phyloP scores from a whole-genome alignment of 768 basidiomycete species.

The Russula olivacea region DNA sequence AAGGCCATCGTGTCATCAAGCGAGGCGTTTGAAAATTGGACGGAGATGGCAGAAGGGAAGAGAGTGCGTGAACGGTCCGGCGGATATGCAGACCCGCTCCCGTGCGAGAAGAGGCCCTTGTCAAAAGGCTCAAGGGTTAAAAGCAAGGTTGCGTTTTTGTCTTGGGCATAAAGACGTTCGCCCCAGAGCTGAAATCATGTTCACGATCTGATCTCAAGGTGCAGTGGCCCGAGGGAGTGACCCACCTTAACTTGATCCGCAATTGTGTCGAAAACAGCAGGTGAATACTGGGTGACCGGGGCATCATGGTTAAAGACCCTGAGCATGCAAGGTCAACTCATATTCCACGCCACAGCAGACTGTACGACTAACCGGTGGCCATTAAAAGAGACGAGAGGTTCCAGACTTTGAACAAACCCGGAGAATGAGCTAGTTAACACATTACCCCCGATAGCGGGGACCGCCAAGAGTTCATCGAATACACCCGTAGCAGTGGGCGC shows the following conservation, averaged over 20 bases:
- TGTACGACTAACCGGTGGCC: background rate
- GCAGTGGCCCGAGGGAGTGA: background rate
- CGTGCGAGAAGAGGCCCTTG: constrained; percentile 7
- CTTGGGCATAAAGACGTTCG: background rate
- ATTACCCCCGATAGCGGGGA: background rate
- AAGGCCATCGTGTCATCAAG: constrained; percentile 39
- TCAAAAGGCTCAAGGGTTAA: background rate
- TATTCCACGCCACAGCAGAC: no score
- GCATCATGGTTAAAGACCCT: background rate
- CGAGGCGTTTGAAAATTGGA: background rate
- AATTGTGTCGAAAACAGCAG: background rate
- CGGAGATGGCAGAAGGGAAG: background rate
- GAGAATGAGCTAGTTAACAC: constrained; percentile 7
- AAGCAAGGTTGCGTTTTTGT: background rate
- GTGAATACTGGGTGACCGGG: background rate
- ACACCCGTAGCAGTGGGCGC: constrained; percentile 18
- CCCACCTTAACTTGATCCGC: background rate
- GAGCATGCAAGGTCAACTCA: background rate
- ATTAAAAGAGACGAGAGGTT: no score
- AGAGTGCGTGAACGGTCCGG: constrained; percentile 7
- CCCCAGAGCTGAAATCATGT: background rate
- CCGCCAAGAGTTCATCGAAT: constrained; percentile 24
- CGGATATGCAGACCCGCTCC: constrained; percentile 15
- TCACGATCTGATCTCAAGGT: background rate
- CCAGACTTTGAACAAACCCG: constrained; percentile 16